A percentile compares a stretch with the other conserved stretches of the same genome.
Evolutionary conservation across 331 rosid genomes (phyloP).

Genomic region (Ulmus americana): DNA sequence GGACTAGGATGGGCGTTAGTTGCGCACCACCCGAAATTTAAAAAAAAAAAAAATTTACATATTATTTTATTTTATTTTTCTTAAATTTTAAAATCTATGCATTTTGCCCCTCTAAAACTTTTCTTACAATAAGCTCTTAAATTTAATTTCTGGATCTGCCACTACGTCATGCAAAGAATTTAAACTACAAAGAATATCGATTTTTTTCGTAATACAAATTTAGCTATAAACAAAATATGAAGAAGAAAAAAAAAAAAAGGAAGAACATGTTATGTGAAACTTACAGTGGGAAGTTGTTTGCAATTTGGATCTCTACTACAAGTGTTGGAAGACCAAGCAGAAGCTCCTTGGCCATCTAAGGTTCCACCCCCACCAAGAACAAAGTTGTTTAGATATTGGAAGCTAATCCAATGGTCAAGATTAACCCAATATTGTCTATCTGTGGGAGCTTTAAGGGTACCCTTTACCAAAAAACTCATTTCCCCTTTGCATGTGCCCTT

Average conservation of each 20-base stretch:
- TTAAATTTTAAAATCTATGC: too few relatives aligned
- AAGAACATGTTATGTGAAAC: neutral
- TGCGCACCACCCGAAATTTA: too few relatives aligned
- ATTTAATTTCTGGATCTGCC: too few relatives aligned
- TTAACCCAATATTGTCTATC: neutral
- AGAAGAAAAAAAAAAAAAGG: neutral
- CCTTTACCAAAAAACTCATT: conserved; percentile 26
- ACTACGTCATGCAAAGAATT: too few relatives aligned
- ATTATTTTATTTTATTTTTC: too few relatives aligned
- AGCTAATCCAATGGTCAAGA: conserved; percentile 36
- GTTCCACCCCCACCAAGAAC: conserved; percentile 39
- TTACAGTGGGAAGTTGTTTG: conserved; percentile 32
- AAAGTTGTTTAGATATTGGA: conserved; percentile 28
- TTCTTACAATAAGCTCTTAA: too few relatives aligned
- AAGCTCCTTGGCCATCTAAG: conserved; percentile 48
- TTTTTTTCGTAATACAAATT: too few relatives aligned
- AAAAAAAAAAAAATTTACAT: too few relatives aligned
- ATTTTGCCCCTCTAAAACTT: too few relatives aligned
- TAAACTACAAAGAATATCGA: too few relatives aligned
- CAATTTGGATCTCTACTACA: conserved; percentile 16
- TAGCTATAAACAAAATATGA: too few relatives aligned
- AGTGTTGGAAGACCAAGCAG: conserved; percentile 32
- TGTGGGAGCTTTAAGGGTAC: conserved; percentile 35
- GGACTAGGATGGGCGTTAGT: too few relatives aligned
- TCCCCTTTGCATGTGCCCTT: conserved; percentile 47